These are phyloP conservation scores for Penicillium longicatenatum DNA, from an alignment of 495 filamentous ascomycete species.

Conservation along the genomic window DNA sequence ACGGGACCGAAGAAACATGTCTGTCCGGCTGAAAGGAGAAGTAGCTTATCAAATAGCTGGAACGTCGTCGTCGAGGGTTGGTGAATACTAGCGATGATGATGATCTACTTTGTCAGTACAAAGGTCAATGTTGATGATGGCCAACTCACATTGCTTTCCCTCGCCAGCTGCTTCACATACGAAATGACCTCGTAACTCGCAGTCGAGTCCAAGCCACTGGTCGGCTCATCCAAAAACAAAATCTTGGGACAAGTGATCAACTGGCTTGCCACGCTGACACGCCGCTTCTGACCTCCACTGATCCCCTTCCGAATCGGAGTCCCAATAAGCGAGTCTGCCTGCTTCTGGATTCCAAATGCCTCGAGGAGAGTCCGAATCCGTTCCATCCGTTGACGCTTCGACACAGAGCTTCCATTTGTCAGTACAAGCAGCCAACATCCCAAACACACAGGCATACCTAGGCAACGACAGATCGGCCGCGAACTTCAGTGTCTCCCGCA, in stretches of 20 bases:
- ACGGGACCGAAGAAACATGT: slow-evolving; percentile 70
- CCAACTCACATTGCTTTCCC: slow-evolving; percentile 60
- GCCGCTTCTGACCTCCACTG: slow-evolving; percentile 76
- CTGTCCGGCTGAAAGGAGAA: slow-evolving; percentile 69
- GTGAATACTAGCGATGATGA: slow-evolving; percentile 79
- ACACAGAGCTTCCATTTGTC: slow-evolving; percentile 29
- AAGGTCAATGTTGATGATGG: not conserved
- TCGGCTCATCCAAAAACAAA: slow-evolving; percentile 81
- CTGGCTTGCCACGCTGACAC: slow-evolving; percentile 76
- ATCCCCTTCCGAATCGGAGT: slow-evolving; percentile 80
- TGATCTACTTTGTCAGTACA: slow-evolving; percentile 42
- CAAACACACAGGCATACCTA: slow-evolving; percentile 34
- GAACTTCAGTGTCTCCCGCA: slow-evolving; percentile 75
- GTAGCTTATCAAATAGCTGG: slow-evolving; percentile 74
- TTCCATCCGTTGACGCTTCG: slow-evolving; percentile 50
- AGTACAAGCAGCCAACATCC: slow-evolving; percentile 1
- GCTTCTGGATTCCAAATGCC: slow-evolving; percentile 63
- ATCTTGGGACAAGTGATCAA: slow-evolving; percentile 78
- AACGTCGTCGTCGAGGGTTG: slow-evolving; percentile 79
- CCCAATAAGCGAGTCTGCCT: slow-evolving; percentile 68
- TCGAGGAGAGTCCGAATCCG: slow-evolving; percentile 58
- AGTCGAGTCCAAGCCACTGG: slow-evolving; percentile 73
- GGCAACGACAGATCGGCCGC: slow-evolving; percentile 61
- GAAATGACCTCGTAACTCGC: slow-evolving; percentile 69
- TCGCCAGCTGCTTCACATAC: slow-evolving; percentile 63